Evolutionary conservation across 164 flowering plant species (phyloP), one percentile per base, ranked within the genome.

Genomic region (Houttuynia cordata): DNA sequence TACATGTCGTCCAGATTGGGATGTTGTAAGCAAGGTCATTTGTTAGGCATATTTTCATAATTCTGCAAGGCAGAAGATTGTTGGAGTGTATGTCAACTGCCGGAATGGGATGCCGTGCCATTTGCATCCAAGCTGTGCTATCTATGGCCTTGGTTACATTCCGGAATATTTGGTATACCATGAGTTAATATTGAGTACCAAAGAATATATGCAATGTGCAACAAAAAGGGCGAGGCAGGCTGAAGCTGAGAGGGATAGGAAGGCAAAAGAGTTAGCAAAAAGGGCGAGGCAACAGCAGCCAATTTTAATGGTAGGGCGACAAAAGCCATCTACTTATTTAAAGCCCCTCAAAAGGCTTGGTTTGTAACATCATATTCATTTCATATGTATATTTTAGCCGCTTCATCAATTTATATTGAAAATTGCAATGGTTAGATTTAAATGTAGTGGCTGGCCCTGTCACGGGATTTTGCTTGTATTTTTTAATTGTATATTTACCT

Each of bases 101-200:
- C 72, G 96, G 56, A 87, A 70, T 54, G 93, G 93, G 49, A 85
- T 85, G 96, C 91, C 91, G 0, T 89, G 96, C 66, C 87, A 89
- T 65, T 59, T 92, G 64, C 96, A 86, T 56, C 93, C 96, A 14
- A 89, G 93, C 74, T 85, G 91, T 59, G 88, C 91, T 9, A 74
- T 89, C 0, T 89, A 80, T 55, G 96, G 95, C 10, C 67, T 85
- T 65, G 93, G 96, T 10, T 79, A 80, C 62, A 80, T 88, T 8
- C 96, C 96, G 0, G 96, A 92, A 24, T 80, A 87, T 59, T 91
- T 92, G 50, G 96, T 92, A 1, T 92, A 92, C 69, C 98, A 92
- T 23, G 98, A 92, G 68, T 50, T 87, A 68, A 74, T 87, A 14
- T 64, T 89, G 73, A 92, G 96, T 0, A 68, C 84, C 5, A 92